Evolutionary conservation across 176 grass and related monocot species (phyloP), one percentile per base, ranked within the genome.

Genomic region (Rhynchospora tenuis): DNA sequence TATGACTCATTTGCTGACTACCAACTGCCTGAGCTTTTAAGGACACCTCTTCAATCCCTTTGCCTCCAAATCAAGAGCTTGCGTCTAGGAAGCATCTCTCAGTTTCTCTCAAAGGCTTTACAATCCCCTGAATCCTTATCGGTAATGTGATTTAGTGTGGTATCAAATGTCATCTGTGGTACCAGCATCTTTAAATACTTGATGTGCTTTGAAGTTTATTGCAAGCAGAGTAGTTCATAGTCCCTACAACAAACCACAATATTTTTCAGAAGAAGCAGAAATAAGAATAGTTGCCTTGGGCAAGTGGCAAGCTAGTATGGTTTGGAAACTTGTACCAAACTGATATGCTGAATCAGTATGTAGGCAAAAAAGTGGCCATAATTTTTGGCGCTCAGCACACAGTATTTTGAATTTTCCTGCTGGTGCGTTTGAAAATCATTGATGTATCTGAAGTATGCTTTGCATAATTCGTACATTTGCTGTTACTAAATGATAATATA

Each of bases 31-130:
- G 96, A 99, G 86, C 93, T 99, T 88, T 65, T 99, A 54, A 93
- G 96, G 85, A 99, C 96, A 2, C 96, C 96, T 75, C 81, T 99
- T 29, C 96, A 99, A 71, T 99, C 96, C 54, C 96, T 99, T 67
- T 99, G 96, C 63, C 90, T 99, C 86, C 96, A 99, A 95, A 99
- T 99, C 88, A 99, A 99, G 93, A 95, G 93, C 24, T 85, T 99
- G 79, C 89, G 85, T 47, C 88, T 99, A 70, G 96, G 96, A 71
- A 95, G 92, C 86, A 99, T 99, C 63, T 91, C 92, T 46, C 86
- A 99, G 89, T 99, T 99, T 81, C 87, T 99, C 67, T 99, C 93
- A 73, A 94, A 92, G 88, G 96, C 96, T 86, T 90, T 99, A 82
- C 96, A 99, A 22, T 99, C 96, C 78, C 96, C 96, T 2, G 96